phyloP scores from a whole-genome alignment of 1,284 basidiomycete genomes.

The Microbotryum violaceum region DNA sequence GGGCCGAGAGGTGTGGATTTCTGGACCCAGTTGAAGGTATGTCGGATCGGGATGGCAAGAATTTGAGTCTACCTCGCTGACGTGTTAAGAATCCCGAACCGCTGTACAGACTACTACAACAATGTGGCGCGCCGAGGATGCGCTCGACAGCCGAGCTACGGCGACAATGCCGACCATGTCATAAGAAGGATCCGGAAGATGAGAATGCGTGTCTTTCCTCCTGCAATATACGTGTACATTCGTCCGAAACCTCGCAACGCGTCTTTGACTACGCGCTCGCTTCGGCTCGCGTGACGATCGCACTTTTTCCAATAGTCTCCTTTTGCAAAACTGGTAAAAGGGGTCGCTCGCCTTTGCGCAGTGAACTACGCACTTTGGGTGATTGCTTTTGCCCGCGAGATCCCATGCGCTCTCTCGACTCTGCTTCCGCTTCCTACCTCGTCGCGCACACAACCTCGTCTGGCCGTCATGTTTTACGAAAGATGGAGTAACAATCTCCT shows the following conservation, averaged over 20 bases:
- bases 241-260: not conserved
- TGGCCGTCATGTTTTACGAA: no score
- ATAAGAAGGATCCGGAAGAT: not conserved
- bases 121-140: conserved; percentile 74
- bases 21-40: conserved; percentile 59
- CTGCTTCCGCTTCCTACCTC: no score
- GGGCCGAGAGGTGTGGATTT: conserved; percentile 83
- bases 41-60: conserved; percentile 27
- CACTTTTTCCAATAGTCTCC: no score
- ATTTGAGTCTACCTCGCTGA: conserved; percentile 35
- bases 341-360: no score
- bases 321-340: no score
- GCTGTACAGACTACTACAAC: conserved; percentile 62
- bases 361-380: no score
- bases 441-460: no score
- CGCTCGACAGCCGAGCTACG: conserved; percentile 62
- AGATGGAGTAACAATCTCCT: no score
- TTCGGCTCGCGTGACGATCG: no score
- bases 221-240: not conserved
- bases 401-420: no score
- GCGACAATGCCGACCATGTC: conserved; percentile 73
- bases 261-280: no score
- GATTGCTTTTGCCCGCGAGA: no score
- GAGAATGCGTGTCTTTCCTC: not conserved
- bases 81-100: conserved; percentile 23